Conservation (phyloP, 495 filamentous ascomycete species). For the Penicillium herquei region DNA sequence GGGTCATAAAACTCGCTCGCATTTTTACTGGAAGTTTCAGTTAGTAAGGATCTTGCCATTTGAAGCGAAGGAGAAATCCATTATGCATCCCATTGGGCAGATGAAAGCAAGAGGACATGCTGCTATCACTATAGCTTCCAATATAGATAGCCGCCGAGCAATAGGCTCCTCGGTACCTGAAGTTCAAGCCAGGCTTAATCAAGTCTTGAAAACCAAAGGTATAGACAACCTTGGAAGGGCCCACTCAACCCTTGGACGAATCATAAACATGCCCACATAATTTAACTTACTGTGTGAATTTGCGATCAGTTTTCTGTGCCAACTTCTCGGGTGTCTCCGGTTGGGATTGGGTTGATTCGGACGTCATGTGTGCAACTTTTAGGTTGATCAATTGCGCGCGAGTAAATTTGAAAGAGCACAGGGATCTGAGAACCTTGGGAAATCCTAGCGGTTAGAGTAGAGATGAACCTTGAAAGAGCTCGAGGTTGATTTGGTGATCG, state of each 20-base stretch:
- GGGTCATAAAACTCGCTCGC: constrained; percentile 88
- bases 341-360: constrained; percentile 17
- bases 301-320: constrained; percentile 39
- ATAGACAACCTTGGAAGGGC: too few species aligned
- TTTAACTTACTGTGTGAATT: constrained; percentile 40
- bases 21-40: constrained; percentile 58
- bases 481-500: constrained; percentile 24
- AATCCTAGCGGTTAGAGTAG: background rate
- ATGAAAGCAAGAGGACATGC: background rate
- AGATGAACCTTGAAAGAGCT: constrained; percentile 9
- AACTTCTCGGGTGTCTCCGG: constrained; percentile 22
- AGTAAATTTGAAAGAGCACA: too few species aligned
- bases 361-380: constrained; percentile 1
- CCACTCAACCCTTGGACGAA: too few species aligned
- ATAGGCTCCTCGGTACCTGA: background rate
- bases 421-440: background rate
- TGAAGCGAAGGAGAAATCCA: too few species aligned
- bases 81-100: background rate
- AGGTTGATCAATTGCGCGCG: background rate
- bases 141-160: background rate
- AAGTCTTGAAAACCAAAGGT: too few species aligned
- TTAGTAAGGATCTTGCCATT: too few species aligned
- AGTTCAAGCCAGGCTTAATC: background rate
- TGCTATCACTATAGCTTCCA: background rate
- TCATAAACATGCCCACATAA: too few species aligned